Percentiles rank a stretch among this genome's conserved stretches.
Conservation (phyloP, 768 basidiomycete species). For the Mycena rebaudengoi region DNA sequence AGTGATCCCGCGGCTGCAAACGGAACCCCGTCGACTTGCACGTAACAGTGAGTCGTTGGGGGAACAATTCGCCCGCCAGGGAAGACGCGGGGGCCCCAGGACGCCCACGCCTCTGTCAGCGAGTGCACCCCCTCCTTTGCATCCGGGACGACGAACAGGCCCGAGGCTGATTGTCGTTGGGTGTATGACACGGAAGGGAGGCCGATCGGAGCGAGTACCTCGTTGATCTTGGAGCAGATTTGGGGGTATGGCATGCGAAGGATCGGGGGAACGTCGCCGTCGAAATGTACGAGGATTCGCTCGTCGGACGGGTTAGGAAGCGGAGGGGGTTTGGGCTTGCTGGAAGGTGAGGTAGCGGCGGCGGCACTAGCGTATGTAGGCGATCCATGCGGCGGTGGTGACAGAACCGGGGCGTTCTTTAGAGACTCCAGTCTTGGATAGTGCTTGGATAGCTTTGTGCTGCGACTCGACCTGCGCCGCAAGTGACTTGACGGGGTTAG, state of each 20-base stretch:
- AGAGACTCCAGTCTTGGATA: neutral
- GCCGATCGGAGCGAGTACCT: neutral
- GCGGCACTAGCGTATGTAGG: neutral
- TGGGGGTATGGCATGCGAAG: neutral
- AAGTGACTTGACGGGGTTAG: neutral
- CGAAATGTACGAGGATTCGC: neutral
- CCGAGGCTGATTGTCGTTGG: neutral
- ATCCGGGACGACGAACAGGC: neutral
- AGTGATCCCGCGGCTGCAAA: neutral
- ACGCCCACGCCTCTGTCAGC: neutral
- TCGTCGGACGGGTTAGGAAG: neutral
- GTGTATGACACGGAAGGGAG: neutral
- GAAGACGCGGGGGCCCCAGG: neutral
- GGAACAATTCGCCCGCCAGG: neutral
- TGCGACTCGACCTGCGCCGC: neutral
- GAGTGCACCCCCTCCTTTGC: too few relatives aligned
- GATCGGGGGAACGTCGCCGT: neutral
- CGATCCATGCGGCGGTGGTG: neutral
- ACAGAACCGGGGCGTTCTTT: neutral
- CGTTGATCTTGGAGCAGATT: neutral
- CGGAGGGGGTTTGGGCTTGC: neutral
- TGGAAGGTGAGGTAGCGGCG: neutral
- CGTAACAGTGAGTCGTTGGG: neutral
- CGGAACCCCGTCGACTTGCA: neutral
- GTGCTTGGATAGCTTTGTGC: neutral